Percentiles rank a stretch among this genome's conserved stretches.
These are phyloP conservation scores for Thelonectria olida DNA, from an alignment of 2,329 filamentous ascomycete species.

Conservation along the genomic window DNA sequence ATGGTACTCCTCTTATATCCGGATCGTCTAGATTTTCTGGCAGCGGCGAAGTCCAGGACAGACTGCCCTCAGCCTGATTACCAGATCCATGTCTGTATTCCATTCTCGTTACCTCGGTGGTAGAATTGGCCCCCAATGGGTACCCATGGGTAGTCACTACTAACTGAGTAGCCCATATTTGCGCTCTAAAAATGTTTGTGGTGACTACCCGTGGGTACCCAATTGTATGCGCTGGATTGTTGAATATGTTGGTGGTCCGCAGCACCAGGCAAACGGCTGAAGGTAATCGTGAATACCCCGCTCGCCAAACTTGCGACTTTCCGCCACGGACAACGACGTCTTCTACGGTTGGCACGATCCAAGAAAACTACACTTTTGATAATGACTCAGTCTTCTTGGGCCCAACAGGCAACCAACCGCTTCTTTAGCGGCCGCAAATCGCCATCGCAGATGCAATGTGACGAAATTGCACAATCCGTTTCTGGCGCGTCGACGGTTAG, in stretches of 20 bases:
- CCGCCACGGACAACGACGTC: not conserved
- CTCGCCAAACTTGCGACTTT: not conserved
- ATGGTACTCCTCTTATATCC: not conserved
- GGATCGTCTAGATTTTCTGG: not conserved
- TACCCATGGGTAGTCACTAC: not conserved
- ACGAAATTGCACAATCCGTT: constrained; percentile 31
- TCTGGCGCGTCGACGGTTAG: constrained; percentile 30
- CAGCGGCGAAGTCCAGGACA: not conserved
- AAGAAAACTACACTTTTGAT: constrained; percentile 8
- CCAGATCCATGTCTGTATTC: not conserved
- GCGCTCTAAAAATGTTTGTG: not conserved
- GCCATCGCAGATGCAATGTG: constrained; percentile 35
- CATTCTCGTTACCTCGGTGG: not conserved
- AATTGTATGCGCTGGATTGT: not conserved
- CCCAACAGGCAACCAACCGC: constrained; percentile 21
- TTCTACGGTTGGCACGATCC: constrained; percentile 1
- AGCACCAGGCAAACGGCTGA: not conserved
- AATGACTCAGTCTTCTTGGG: constrained; percentile 24
- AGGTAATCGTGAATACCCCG: not conserved
- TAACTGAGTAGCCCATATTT: not conserved
- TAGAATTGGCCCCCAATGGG: not conserved
- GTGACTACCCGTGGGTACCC: not conserved
- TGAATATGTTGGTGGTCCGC: constrained; percentile 1
- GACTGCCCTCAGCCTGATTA: not conserved
- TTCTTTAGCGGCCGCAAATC: constrained; percentile 33